Evolutionary conservation across 1,284 basidiomycete species (phyloP).

Genomic region (Mycosarcoma mackinlayi): DNA sequence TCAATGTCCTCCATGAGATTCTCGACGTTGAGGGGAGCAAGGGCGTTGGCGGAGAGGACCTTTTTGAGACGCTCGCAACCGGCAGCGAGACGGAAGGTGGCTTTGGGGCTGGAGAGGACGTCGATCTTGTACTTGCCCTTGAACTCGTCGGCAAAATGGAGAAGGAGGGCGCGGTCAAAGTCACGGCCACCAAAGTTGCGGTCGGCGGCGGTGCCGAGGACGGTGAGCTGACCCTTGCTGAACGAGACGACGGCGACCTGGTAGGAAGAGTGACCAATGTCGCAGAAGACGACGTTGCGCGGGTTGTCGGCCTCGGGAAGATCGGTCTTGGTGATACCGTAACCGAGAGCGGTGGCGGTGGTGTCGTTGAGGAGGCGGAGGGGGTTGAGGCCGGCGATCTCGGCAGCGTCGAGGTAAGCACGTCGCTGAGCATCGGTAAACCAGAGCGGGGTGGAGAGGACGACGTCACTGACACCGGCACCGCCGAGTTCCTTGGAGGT

Average conservation of each 20-base stretch:
- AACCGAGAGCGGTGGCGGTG: slow-evolving; percentile 66
- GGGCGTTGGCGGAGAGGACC: slow-evolving; percentile 67
- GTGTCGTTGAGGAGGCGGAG: slow-evolving; percentile 67
- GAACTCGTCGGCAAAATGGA: slow-evolving; percentile 67
- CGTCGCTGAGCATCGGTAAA: slow-evolving; percentile 67
- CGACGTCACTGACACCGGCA: slow-evolving; percentile 64
- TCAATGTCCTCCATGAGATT: slow-evolving; percentile 68
- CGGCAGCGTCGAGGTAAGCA: slow-evolving; percentile 66
- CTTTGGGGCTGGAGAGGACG: slow-evolving; percentile 66
- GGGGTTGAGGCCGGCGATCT: slow-evolving; percentile 67
- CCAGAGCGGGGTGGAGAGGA: slow-evolving; percentile 67
- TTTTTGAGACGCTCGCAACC: slow-evolving; percentile 68
- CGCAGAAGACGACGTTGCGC: slow-evolving; percentile 67
- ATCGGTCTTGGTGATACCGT: slow-evolving; percentile 68
- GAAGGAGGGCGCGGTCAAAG: slow-evolving; percentile 67
- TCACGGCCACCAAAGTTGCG: slow-evolving; percentile 68
- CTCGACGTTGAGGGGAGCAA: slow-evolving; percentile 68
- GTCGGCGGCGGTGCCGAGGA: slow-evolving; percentile 64
- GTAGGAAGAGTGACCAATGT: slow-evolving; percentile 68
- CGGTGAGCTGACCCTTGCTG: slow-evolving; percentile 67
- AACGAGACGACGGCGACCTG: slow-evolving; percentile 68
- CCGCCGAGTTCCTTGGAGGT: slow-evolving; percentile 64
- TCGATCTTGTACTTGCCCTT: slow-evolving; percentile 69
- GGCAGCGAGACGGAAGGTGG: slow-evolving; percentile 66
- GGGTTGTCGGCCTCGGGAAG: slow-evolving; percentile 66